Base-by-base conservation (phyloP, 805 yeast species). In the Saccharomycopsis sp. region DNA sequence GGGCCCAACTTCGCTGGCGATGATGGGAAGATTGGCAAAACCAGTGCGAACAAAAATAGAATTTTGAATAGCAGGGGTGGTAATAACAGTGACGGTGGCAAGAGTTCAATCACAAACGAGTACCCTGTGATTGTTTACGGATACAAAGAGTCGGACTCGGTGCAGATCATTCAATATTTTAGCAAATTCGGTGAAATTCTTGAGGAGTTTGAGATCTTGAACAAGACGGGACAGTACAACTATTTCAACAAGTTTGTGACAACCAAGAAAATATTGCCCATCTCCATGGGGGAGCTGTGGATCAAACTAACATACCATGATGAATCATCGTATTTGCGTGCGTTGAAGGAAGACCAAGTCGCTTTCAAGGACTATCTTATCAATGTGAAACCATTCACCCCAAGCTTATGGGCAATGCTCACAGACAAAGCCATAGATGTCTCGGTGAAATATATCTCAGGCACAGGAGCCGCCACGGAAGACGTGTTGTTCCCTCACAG, bases 241-340 rank as follows among this genome's bases (percentile, higher is more conserved):
- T 32, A 46, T 33, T 26, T 30, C 23, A 38, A 48, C 23, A 42
- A 51, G 42, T 32, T 15, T 18, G 21, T 15, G 3, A 30, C 31
- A 7, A 26, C 25, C 4, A 19, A 13, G 6, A 17, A 35, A 13
- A 34, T 10, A 18, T 43, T 57, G 23, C 94, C 96, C 3, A 79
- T 89, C 6, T 82, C 75, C 59, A 71, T 88, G 9, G 97, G 97
- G 1, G 72, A 76, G 34, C 77, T 84, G 30, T 89, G 97, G 97
- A 77, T 88, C n/a, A 83, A 87, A 55, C 57, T 89, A 40, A 88
- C 96, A 3, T 92, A 75, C 58, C 80, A 77, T 43, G 79, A 77
- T 44, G 73, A 81, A 5, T 64, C 79, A 1, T 71, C 88, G 7
- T 96, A 95, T 2, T 58, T 75, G 13, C 75, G 94, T 41, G 96